Conservation (phyloP, 768 basidiomycete species). For the Russula sp. region DNA sequence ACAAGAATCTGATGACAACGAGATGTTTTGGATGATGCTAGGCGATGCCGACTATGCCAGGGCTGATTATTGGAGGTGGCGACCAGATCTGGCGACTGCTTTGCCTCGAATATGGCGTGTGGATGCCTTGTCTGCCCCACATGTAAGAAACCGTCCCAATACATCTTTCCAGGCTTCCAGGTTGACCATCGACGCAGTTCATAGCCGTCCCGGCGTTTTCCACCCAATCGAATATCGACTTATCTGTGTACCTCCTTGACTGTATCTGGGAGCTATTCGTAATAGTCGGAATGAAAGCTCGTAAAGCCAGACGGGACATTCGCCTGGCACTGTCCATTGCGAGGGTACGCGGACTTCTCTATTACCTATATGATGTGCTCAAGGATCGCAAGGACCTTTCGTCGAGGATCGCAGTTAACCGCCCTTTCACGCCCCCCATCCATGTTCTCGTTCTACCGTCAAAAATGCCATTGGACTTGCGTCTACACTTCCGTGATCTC, state of each 20-base stretch:
- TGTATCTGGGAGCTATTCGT: conserved; percentile 79
- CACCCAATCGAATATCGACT: conserved; percentile 32
- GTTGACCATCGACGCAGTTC: conserved; percentile 35
- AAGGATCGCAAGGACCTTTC: conserved; percentile 47
- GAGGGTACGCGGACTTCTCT: conserved; percentile 34
- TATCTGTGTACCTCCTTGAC: conserved; percentile 58
- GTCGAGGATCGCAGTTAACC: conserved; percentile 37
- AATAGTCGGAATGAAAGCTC: conserved; percentile 59
- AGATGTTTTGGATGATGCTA: conserved; percentile 83
- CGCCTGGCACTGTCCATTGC: conserved; percentile 52
- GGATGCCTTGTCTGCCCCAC: conserved; percentile 26
- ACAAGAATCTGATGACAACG: conserved; percentile 58
- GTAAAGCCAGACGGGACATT: conserved; percentile 52
- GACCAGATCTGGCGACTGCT: conserved; percentile 31
- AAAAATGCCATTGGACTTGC: conserved; percentile 63
- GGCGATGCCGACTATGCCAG: conserved; percentile 70
- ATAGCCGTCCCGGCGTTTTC: conserved; percentile 38
- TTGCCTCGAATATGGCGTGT: conserved; percentile 59
- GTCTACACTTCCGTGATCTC: conserved; percentile 57
- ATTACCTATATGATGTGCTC: not conserved
- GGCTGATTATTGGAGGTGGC: conserved; percentile 82
- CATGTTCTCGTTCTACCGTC: conserved; percentile 72
- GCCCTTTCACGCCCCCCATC: conserved; percentile 66
- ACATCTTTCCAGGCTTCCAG: too few relatives aligned
- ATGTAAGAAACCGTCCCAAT: not conserved